A percentile compares a stretch with the other conserved stretches of the same genome.
These are phyloP conservation scores for Artemisia argyi DNA, from an alignment of 129 eudicot species.

Conservation along the genomic window DNA sequence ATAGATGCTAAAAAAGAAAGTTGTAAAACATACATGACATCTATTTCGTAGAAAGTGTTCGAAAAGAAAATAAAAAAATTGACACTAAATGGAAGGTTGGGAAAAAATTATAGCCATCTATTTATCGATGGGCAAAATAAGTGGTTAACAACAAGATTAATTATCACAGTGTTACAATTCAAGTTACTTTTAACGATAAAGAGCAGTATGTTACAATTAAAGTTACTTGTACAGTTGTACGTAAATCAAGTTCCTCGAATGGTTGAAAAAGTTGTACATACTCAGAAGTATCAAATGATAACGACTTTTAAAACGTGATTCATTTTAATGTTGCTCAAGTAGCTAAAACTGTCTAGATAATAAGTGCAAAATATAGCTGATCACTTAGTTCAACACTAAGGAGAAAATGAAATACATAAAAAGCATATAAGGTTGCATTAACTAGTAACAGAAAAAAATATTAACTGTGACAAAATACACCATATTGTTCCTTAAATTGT, in stretches of 20 bases:
- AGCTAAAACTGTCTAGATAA: background rate
- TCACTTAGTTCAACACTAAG: constrained; percentile 10
- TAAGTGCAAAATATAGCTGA: background rate
- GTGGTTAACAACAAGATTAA: no score
- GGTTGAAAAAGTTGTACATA: background rate
- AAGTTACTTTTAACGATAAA: background rate
- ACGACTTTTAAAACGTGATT: background rate
- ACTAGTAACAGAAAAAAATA: background rate
- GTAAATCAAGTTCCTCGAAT: constrained; percentile 11
- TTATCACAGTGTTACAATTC: no score
- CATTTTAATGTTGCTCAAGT: background rate
- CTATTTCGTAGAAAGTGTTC: no score
- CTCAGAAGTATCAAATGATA: background rate
- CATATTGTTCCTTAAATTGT: constrained; percentile 25
- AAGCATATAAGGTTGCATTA: constrained; percentile 5
- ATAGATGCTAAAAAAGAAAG: background rate
- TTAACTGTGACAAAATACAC: background rate
- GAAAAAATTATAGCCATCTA: no score
- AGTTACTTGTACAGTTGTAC: background rate
- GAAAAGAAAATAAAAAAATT: no score
- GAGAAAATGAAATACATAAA: background rate
- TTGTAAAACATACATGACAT: no score
- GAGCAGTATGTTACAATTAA: background rate
- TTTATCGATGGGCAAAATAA: no score
- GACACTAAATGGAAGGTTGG: no score